Evolutionary conservation across 176 grass and related monocot genomes (phyloP).

Genomic region (Eragrostis curvula): DNA sequence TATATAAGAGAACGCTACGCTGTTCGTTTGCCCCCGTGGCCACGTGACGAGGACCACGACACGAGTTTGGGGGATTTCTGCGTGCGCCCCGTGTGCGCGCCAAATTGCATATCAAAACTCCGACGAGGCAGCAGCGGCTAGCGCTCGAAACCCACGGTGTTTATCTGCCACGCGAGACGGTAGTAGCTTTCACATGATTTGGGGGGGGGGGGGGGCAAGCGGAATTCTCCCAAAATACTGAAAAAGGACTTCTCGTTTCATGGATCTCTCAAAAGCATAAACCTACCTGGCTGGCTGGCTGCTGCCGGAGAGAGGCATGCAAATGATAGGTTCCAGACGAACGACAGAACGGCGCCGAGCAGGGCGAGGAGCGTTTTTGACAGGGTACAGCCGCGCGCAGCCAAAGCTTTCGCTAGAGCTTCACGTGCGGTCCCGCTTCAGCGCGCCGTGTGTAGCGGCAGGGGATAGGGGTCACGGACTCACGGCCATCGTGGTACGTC

Average conservation of each 20-base stretch:
- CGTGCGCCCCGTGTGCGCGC: not conserved
- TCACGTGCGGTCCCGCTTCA: too few relatives aligned
- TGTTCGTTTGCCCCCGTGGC: not conserved
- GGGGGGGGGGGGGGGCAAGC: too few relatives aligned
- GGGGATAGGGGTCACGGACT: not conserved
- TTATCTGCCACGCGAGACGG: not conserved
- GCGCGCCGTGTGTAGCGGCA: not conserved
- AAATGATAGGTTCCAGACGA: too few relatives aligned
- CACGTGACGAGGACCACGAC: not conserved
- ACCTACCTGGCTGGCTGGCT: not conserved
- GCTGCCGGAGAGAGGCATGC: too few relatives aligned
- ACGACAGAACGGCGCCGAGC: too few relatives aligned
- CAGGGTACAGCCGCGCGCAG: too few relatives aligned
- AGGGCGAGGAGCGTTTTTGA: too few relatives aligned
- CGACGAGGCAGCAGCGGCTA: not conserved
- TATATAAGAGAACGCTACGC: slow-evolving; percentile 27
- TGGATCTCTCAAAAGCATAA: not conserved
- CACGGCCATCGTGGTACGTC: not conserved
- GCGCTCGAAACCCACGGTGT: not conserved
- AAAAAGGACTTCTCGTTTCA: not conserved
- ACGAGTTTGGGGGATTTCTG: too few relatives aligned
- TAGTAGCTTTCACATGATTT: not conserved
- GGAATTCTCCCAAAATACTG: too few relatives aligned
- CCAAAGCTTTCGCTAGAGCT: not conserved
- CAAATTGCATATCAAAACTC: too few relatives aligned